Evolutionary conservation across 2,329 filamentous ascomycete genomes (phyloP), one percentile per base, ranked within the genome.

Genomic region (Hypoxylon sp.): DNA sequence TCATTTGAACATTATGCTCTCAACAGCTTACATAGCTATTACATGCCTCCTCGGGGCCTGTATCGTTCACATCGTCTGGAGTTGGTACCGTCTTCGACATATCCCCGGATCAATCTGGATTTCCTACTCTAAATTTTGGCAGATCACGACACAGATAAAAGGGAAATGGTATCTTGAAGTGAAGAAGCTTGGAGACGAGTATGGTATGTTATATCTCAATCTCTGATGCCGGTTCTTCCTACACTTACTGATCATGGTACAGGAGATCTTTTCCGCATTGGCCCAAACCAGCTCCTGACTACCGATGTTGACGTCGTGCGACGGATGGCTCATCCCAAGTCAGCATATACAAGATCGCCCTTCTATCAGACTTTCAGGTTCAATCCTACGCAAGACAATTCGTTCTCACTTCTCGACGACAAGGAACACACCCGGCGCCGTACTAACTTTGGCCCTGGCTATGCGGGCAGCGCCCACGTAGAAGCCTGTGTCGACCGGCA

Each of bases 231-330:
- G 6, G 24, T 13, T 15, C 10, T 24, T 39, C 19, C 15, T 57
- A 32, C 48, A 48, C 7, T 21, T 10, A 52, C 29, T 57, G 60
- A 57, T 24, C 7, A 11, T 27, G n/a, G 11, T 13, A n/a, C 24
- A 74, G 72, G 72, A 0, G 65, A 70, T 6, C 60, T 74, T 8
- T 64, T 73, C 35, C 70, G 72, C 17, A 52, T 70, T 21, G 71
- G 72, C 0, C 72, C 72, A 2, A 70, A 70, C 39, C 72, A 72
- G n/a, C 57, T 74, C 42, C 31, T 74, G 56, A 74, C 72, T 1
- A 67, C 69, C 31, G 72, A 74, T 27, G 61, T 70, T 10, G 63
- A 72, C 11, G 29, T 67, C 37, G 59, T 73, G 31, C 67, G 67
- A 10, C 69, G 65, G 11, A 72, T 73, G 69, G 62, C 62, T 4